These are phyloP conservation scores for Rubroboletus pulcherrimus DNA, from an alignment of 768 basidiomycete genomes.

Conservation along the genomic window DNA sequence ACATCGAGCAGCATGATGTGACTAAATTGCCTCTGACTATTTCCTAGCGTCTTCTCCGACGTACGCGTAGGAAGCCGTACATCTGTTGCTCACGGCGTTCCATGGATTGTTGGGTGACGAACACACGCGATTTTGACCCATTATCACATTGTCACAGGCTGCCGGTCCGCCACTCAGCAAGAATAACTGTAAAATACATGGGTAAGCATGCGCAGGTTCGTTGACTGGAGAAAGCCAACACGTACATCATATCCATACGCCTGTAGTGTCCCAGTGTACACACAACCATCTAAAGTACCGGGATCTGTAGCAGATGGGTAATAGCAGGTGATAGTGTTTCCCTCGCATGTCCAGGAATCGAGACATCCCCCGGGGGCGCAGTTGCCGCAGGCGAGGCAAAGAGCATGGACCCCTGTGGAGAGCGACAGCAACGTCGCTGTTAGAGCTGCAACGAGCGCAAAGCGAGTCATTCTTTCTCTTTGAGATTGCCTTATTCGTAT, in stretches of 20 bases:
- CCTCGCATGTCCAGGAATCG: conserved; percentile 6
- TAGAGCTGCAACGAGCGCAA: not conserved
- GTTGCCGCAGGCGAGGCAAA: conserved; percentile 1
- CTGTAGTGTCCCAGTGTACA: not conserved
- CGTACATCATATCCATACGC: not conserved
- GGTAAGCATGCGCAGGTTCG: not conserved
- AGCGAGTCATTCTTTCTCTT: not conserved
- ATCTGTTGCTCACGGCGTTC: not conserved
- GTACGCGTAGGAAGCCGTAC: not conserved
- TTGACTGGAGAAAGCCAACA: not conserved
- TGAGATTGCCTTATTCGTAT: not conserved
- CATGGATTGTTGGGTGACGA: conserved; percentile 2
- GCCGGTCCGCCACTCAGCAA: not conserved
- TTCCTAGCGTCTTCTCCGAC: not conserved
- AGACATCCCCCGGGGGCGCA: conserved; percentile 2
- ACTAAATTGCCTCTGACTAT: not conserved
- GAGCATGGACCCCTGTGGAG: not conserved
- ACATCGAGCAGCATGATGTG: not conserved
- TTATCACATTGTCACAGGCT: not conserved
- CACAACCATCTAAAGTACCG: not conserved
- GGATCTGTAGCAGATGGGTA: conserved; percentile 1
- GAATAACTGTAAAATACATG: not conserved
- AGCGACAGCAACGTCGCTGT: not conserved
- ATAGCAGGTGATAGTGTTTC: conserved; percentile 2
- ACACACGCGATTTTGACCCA: not conserved